Evolutionary conservation across 2,329 filamentous ascomycete species (phyloP).

Genomic region (Cercospora zeina): DNA sequence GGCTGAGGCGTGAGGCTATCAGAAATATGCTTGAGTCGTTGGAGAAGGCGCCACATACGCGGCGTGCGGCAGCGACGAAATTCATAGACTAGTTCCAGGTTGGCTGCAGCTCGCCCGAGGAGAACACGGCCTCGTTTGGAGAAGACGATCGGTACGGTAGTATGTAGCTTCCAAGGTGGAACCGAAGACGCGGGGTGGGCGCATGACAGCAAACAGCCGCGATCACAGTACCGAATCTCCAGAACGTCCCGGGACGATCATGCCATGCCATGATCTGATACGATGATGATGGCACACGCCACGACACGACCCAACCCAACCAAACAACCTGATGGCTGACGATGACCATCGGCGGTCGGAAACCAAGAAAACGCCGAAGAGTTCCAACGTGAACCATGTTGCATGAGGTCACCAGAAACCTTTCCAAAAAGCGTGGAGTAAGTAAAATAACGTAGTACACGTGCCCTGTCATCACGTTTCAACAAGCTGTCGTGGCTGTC

Average conservation of each 20-base stretch:
- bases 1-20: neutral
- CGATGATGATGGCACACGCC: no score
- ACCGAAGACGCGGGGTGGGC: no score
- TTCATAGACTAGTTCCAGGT: no score
- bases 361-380: conserved; percentile 3
- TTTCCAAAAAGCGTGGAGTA: neutral
- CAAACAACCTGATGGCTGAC: conserved; percentile 1
- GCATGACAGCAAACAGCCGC: neutral
- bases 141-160: neutral
- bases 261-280: no score
- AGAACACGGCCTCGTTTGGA: neutral
- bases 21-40: neutral
- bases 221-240: neutral
- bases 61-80: neutral
- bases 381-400: neutral
- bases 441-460: no score
- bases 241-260: neutral
- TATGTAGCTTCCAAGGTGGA: no score
- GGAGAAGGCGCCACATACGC: neutral
- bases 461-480: no score
- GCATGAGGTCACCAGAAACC: neutral
- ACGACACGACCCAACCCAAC: no score
- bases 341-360: neutral
- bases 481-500: no score
- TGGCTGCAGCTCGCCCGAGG: no score